Base-by-base conservation (phyloP, 345 rosid genomes). In the Corchorus olitorius region DNA sequence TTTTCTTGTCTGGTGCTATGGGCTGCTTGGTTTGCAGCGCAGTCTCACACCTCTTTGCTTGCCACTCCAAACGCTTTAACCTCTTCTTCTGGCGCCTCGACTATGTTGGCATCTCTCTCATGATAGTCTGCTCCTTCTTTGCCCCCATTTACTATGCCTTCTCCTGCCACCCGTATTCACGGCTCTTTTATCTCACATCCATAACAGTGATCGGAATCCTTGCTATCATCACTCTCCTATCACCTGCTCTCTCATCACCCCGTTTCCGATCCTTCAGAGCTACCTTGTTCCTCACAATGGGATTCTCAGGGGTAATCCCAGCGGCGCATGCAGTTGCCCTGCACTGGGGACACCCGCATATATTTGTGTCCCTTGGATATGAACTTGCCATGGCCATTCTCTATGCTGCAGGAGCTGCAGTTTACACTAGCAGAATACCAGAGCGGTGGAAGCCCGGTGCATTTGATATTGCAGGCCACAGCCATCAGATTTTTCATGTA, bases 61-160 rank as follows among this genome's bases (percentile, higher is more conserved):
- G 94, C 78, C 99, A 96, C 77, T 93, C 99, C 8, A 87, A 79
- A 78, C 75, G 80, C 34, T 90, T 88, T 85, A 85, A 80, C 85
- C 81, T 86, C 83, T 89, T 93, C 91, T 93, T 96, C 82, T 93
- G 99, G 99, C 94, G 97, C 41, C 86, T 96, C 4, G 97, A 96
- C 83, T 96, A 96, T 3, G 93, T 98, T 0, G 98, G 98, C 58
- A 96, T 96, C 81, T 93, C 97, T 48, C 86, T 92, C 58, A 93
- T 93, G 98, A 93, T 96, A 8, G 88, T 96, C 79, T 91, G 86
- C 76, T 93, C 99, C 15, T 96, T 93, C 89, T 90, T 88, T 19
- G 97, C 95, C 41, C 98, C 98, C 4, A 79, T 96, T 83, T 96
- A 96, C 74, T 93, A 96, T 65, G 85, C 86, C 46, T 96, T 96